Conservation (phyloP, 202 grass and related monocot genomes). For the Tripidium arundinaceum region DNA sequence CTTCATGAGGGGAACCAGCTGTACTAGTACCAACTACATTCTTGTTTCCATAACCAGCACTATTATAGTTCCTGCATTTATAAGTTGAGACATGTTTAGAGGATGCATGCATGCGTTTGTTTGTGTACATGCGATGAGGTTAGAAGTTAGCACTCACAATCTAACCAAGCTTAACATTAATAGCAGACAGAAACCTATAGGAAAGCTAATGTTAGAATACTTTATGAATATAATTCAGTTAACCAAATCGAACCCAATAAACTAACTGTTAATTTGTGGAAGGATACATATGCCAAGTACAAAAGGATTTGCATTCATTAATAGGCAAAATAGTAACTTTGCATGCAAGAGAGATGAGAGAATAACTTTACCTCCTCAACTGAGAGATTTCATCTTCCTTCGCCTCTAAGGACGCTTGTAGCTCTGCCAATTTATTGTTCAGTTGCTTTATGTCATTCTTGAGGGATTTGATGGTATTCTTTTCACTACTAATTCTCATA, state of each 20-base stretch:
- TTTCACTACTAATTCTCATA: conserved; percentile 88
- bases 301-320: conserved; percentile 1
- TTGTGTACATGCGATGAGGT: background rate
- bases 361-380: conserved; percentile 56
- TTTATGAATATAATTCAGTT: background rate
- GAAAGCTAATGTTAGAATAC: conserved; percentile 5
- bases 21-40: conserved; percentile 35
- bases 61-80: conserved; percentile 40
- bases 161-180: background rate
- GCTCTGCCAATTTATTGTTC: conserved; percentile 85
- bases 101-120: background rate
- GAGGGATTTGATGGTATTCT: conserved; percentile 76
- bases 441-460: conserved; percentile 91
- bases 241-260: conserved; percentile 7
- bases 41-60: conserved; percentile 34
- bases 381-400: conserved; percentile 73
- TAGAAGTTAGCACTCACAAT: conserved; percentile 11
- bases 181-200: background rate
- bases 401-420: conserved; percentile 78
- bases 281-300: background rate
- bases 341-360: conserved; percentile 36
- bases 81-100: conserved; percentile 39
- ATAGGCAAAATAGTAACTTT: conserved; percentile 12
- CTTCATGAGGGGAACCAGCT: conserved; percentile 14
- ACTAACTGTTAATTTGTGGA: conserved; percentile 4